Conservation (phyloP, 2,329 filamentous ascomycete species). For the Colletotrichum acutatum region DNA sequence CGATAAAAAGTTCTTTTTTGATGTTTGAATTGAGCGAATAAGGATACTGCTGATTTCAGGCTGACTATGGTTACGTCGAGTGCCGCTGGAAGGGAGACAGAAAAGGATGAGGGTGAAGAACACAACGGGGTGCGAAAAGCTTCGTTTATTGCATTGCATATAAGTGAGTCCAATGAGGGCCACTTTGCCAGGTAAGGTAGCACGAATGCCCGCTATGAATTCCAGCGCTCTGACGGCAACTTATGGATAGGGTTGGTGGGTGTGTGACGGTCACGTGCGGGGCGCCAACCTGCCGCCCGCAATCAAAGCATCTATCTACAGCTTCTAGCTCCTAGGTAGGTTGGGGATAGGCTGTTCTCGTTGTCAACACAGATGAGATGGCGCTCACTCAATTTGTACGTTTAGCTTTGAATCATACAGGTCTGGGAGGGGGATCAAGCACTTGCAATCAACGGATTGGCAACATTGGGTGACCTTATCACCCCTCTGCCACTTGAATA, state of each 20-base stretch:
- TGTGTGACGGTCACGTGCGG: slow-evolving; percentile 19
- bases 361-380: no score
- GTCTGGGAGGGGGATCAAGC: no score
- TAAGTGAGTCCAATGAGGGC: slow-evolving; percentile 5
- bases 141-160: slow-evolving; percentile 20
- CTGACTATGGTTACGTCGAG: not conserved
- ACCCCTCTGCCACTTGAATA: not conserved
- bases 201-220: not conserved
- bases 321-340: no score
- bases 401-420: no score
- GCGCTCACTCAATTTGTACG: no score
- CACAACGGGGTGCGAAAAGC: not conserved
- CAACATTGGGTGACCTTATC: not conserved
- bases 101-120: not conserved
- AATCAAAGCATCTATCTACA: no score
- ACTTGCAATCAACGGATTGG: no score
- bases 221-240: not conserved
- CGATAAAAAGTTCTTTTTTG: not conserved
- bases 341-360: no score
- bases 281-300: not conserved
- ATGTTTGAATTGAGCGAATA: no score
- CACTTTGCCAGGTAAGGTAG: not conserved
- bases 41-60: not conserved
- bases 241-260: not conserved
- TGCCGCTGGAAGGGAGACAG: not conserved